Conservation (phyloP, 179 eudicot species). For the Beta macrorhiza region DNA sequence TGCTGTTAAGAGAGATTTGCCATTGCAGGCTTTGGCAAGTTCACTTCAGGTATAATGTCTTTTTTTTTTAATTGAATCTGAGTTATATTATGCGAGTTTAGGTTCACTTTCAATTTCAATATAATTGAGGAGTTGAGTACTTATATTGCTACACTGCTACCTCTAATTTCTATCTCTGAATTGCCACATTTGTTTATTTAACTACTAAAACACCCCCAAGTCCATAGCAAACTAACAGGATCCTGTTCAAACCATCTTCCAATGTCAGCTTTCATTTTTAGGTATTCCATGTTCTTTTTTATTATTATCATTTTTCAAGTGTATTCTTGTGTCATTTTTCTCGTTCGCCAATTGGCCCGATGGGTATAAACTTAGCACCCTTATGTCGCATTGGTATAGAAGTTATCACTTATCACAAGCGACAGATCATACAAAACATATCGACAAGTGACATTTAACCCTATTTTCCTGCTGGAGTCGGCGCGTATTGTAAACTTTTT, state of each 20-base stretch:
- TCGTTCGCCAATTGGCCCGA: too few relatives aligned
- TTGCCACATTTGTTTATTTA: not conserved
- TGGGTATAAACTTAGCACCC: too few relatives aligned
- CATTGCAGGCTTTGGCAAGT: slow-evolving; percentile 69
- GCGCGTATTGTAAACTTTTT: too few relatives aligned
- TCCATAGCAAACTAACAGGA: not conserved
- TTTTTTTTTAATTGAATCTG: not conserved
- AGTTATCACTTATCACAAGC: too few relatives aligned
- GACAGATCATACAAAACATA: too few relatives aligned
- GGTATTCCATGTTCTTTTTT: too few relatives aligned
- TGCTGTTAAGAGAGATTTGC: slow-evolving; percentile 46
- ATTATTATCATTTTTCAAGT: too few relatives aligned
- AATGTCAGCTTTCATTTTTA: too few relatives aligned
- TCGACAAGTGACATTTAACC: too few relatives aligned
- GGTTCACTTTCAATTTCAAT: not conserved
- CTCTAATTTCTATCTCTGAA: not conserved
- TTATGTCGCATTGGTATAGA: too few relatives aligned
- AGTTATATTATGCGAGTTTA: not conserved
- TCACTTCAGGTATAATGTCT: slow-evolving; percentile 72
- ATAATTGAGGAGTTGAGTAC: not conserved
- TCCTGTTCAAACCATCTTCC: not conserved
- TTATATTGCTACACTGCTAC: not conserved
- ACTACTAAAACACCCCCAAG: not conserved
- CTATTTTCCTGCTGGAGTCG: too few relatives aligned
- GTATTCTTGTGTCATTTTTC: too few relatives aligned